Conservation (phyloP, 331 rosid genomes). For the Prunus yedoensis region DNA sequence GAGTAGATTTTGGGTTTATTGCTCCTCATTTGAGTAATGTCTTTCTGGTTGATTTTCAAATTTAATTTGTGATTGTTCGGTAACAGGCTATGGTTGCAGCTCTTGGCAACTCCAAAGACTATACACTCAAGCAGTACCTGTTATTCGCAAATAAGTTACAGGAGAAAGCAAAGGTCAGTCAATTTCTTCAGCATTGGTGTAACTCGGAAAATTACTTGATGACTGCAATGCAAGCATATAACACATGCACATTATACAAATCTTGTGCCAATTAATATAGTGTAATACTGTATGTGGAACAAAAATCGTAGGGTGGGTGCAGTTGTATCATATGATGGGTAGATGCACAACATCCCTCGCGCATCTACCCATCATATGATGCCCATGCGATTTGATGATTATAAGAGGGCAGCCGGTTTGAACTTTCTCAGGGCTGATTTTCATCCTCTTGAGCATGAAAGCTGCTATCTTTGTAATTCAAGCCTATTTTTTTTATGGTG, state of each 20-base stretch:
- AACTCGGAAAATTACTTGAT: neutral
- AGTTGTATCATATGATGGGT: no score
- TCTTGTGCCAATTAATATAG: neutral
- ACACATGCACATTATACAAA: neutral
- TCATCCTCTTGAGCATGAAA: neutral
- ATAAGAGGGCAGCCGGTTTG: neutral
- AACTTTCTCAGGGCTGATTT: neutral
- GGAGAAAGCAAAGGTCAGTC: conserved; percentile 67
- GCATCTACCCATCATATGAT: no score
- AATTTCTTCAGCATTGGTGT: neutral
- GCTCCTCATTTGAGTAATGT: neutral
- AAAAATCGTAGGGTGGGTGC: neutral
- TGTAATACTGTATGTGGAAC: neutral
- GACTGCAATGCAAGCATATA: neutral
- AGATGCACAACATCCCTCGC: no score
- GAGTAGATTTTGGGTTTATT: neutral
- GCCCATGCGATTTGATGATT: neutral
- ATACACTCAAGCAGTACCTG: conserved; percentile 80
- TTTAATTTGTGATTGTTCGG: neutral
- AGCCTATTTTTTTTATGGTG: neutral
- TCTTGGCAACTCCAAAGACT: conserved; percentile 77
- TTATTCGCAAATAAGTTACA: conserved; percentile 51
- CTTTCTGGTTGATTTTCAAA: neutral
- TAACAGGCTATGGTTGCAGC: conserved; percentile 77
- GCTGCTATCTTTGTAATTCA: neutral